Conservation (phyloP, 768 basidiomycete genomes). For the Hemileccinum rubropunctum region DNA sequence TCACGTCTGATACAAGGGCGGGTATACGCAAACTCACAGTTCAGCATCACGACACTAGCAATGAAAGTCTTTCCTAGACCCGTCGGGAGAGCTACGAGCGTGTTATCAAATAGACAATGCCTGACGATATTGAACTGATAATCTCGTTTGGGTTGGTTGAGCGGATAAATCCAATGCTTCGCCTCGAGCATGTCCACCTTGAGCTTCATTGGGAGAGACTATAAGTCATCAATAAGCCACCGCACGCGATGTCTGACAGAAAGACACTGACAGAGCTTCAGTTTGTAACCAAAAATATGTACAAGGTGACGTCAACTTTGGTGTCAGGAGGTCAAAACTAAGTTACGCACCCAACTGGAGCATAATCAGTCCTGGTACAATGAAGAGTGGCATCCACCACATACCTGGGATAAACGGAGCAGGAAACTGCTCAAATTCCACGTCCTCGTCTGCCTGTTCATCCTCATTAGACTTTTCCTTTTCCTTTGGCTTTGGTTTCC, state of each 20-base stretch:
- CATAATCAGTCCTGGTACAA: slow-evolving; percentile 9
- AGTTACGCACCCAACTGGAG: slow-evolving; percentile 51
- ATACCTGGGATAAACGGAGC: slow-evolving; percentile 70
- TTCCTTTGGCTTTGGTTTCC: slow-evolving; percentile 52
- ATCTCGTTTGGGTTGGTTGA: slow-evolving; percentile 83
- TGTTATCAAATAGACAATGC: slow-evolving; percentile 85
- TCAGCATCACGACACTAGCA: slow-evolving; percentile 94
- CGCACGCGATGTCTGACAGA: no score
- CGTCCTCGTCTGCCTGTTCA: slow-evolving; percentile 54
- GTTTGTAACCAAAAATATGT: neutral
- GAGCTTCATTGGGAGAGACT: slow-evolving; percentile 80
- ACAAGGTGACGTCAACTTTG: slow-evolving; percentile 5
- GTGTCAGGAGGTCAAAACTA: neutral
- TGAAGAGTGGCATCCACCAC: slow-evolving; percentile 24
- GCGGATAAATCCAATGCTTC: slow-evolving; percentile 88
- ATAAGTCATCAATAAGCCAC: slow-evolving; percentile 4
- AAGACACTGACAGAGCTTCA: slow-evolving; percentile 30
- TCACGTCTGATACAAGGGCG: slow-evolving; percentile 2
- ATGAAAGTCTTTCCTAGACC: slow-evolving; percentile 98
- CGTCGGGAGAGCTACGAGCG: slow-evolving; percentile 91
- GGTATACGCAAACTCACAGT: slow-evolving; percentile 53
- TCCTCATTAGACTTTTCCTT: slow-evolving; percentile 53
- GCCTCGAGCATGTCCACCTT: slow-evolving; percentile 72
- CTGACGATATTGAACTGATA: slow-evolving; percentile 95
- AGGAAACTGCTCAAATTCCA: slow-evolving; percentile 84